Base-by-base conservation (phyloP, 306 rosid species). In the Quercus wislizeni region DNA sequence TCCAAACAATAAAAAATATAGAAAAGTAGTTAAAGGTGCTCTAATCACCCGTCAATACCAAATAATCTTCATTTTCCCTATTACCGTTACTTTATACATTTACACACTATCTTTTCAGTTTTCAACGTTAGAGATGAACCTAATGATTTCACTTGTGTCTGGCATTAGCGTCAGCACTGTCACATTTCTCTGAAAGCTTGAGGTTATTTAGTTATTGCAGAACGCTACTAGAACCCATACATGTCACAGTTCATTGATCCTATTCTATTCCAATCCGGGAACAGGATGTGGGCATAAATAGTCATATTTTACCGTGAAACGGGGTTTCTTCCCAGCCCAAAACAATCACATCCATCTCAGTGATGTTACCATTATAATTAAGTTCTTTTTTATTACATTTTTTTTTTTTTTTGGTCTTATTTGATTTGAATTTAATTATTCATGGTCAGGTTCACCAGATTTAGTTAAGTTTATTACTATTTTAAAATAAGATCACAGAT, bases 191-290 rank as follows among this genome's bases (percentile, higher is more conserved):
- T 17, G 69, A 38, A 78, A 69, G 79, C 56, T 84, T 49, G 54
- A 12, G 54, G 67, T 19, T 69, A 83, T 78, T 85, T 79, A 43
- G 85, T 86, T 88, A 76, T 77, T 74, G 68, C 78, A 79, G 63
- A 61, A 49, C 54, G 17, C 17, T 3, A 3, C 12, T 49, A 13
- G 17, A 4, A 49, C 17, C 15, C 54, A 49, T 13, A 12, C 1
- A 12, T 49, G 54, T 49, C 54, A 49, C 54, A 49, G 54, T 49
- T 49, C 54, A 49, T 49, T 49, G 77, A 75, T 80, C 78, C 79
- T 56, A 35, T 81, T 81, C 79, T 51, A 35, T 81, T 83, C 85
- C 70, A 81, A 81, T 89, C 89, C 81, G 57, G 75, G 58, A 76
- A 63, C 30, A 49, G 81, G 73, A 84, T 69, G 80, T 71, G 31